These are phyloP conservation scores for Pleurotus djamor DNA, from an alignment of 768 basidiomycete species.

Conservation along the genomic window DNA sequence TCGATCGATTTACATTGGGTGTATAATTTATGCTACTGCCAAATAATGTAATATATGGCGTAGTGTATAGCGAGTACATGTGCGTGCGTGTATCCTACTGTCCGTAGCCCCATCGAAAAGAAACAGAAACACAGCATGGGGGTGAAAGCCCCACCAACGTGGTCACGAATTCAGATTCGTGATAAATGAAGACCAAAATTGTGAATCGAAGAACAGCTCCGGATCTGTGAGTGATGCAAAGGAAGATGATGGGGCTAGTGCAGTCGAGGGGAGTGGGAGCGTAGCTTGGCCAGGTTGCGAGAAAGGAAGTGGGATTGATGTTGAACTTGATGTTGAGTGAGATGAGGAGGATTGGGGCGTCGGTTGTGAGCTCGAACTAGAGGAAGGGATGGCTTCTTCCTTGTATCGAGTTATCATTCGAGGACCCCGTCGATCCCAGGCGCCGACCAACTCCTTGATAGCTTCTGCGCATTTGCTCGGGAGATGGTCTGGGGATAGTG, in stretches of 20 bases:
- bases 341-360: neutral
- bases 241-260: neutral
- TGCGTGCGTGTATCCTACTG: neutral
- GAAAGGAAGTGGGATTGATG: neutral
- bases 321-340: neutral
- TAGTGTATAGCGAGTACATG: neutral
- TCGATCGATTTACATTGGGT: neutral
- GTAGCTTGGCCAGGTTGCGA: neutral
- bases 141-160: neutral
- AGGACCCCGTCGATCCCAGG: conserved; percentile 22
- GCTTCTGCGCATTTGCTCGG: conserved; percentile 40
- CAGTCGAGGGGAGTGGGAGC: neutral
- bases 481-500: conserved; percentile 34
- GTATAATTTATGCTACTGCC: neutral
- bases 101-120: neutral
- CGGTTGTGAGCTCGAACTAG: neutral
- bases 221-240: conserved; percentile 11
- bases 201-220: conserved; percentile 38
- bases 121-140: neutral
- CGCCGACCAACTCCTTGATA: conserved; percentile 27
- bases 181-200: conserved; percentile 42
- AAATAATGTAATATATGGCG: neutral
- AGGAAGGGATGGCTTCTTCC: neutral
- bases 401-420: conserved; percentile 4
- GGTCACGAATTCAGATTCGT: conserved; percentile 18